Evolutionary conservation across 2,329 filamentous ascomycete genomes (phyloP), one percentile per base, ranked within the genome.

Genomic region (Cladorrhinum sp.): DNA sequence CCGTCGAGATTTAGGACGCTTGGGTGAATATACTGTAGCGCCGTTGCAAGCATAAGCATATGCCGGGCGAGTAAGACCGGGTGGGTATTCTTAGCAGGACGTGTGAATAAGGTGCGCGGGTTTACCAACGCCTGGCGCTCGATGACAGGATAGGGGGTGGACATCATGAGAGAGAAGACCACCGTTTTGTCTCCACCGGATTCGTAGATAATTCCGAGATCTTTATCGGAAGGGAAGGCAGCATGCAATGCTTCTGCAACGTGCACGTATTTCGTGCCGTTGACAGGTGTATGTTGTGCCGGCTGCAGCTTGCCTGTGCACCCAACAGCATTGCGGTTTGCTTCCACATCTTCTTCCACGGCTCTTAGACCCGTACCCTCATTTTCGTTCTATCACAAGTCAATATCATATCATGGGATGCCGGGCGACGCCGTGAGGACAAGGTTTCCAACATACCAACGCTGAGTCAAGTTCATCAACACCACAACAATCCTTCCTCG

Each of bases 61-160:
- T 66, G 66, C 16, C 67, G 71, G 28, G 73, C 73, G 10, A 76
- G 12, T 9, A 74, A 33, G 5, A 75, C 67, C 0, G 73, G 73
- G 59, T 75, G 73, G 20, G 59, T 62, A 50, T 67, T 53, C 3
- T 64, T 56, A 54, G 23, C 33, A 16, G 55, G 58, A 18, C 51
- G 54, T 49, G 39, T 36, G 20, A 28, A 42, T 18, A 24, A 12
- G 12, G 39, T 28, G 10, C 54, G 39, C 20, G 57, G 55, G 50
- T 57, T 57, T 18, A 24, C 36, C 30, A 56, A 24, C 26, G 21
- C 28, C 53, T 60, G 21, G 20, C 23, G 28, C 26, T 30, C 26
- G 10, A 5, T 30, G 10, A 30, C 21, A 24, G 21, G 48, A 42
- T 57, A 21, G 36, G 49, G 23, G 2, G 23, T 52, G 49, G 49